Evolutionary conservation across 306 rosid species (phyloP).

Genomic region (Prunus mume): DNA sequence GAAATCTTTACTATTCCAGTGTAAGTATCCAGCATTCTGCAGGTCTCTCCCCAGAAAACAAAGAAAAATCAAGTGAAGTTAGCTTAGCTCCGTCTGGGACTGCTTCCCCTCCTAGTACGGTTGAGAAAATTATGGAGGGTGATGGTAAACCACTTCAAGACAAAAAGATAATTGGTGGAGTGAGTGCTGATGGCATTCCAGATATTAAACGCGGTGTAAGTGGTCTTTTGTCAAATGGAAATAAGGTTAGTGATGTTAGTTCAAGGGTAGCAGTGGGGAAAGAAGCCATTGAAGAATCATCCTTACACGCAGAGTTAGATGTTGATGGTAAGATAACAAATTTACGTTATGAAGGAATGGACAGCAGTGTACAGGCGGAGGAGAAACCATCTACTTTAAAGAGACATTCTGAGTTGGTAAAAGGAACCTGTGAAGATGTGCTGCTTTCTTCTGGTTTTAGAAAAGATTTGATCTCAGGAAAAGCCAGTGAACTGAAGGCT

Average conservation of each 20-base stretch:
- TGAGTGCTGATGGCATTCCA: constrained; percentile 18
- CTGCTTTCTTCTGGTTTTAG: constrained; percentile 24
- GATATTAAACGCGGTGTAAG: constrained; percentile 24
- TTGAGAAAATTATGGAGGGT: constrained; percentile 36
- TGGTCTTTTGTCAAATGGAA: constrained; percentile 24
- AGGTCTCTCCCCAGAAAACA: constrained; percentile 30
- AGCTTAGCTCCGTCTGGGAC: constrained; percentile 18
- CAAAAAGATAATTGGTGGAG: constrained; percentile 27
- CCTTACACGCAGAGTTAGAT: constrained; percentile 20
- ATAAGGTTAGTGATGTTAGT: constrained; percentile 25
- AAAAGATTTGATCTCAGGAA: constrained; percentile 8
- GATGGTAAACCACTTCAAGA: constrained; percentile 33
- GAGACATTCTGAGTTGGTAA: constrained; percentile 27
- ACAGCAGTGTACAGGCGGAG: background rate
- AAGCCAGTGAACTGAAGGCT: constrained; percentile 31
- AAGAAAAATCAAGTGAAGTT: constrained; percentile 34
- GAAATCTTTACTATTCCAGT: constrained; percentile 17
- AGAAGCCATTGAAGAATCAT: constrained; percentile 27
- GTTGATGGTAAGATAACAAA: constrained; percentile 16
- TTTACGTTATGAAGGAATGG: background rate
- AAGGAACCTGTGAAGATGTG: constrained; percentile 31
- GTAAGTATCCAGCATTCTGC: constrained; percentile 25
- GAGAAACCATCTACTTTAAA: constrained; percentile 25
- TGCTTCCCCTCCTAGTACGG: constrained; percentile 17
- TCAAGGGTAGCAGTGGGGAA: constrained; percentile 29